Conservation (phyloP, 179 eudicot species). For the Silene noctiflora region DNA sequence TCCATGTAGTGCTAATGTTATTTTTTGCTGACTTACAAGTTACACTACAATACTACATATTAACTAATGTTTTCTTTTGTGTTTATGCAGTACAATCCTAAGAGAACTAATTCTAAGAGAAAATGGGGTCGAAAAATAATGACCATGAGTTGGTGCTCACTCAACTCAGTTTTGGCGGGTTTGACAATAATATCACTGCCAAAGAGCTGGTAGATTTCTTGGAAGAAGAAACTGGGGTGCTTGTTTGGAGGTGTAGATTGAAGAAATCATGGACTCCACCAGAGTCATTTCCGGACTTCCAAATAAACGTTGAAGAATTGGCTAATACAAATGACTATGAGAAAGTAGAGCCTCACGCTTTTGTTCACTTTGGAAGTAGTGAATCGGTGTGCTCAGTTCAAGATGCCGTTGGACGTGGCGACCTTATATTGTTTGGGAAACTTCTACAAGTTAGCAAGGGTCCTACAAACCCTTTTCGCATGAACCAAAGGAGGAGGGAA, state of each 20-base stretch:
- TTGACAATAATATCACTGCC: constrained; percentile 56
- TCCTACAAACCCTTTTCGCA: constrained; percentile 59
- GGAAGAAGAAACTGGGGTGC: constrained; percentile 47
- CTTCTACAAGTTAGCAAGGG: constrained; percentile 53
- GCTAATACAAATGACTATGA: constrained; percentile 40
- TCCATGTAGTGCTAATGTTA: no score
- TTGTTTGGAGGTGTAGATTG: constrained; percentile 77
- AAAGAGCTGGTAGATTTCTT: constrained; percentile 53
- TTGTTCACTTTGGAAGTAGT: constrained; percentile 65
- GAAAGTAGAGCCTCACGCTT: constrained; percentile 79
- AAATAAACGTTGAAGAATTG: constrained; percentile 19
- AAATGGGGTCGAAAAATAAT: constrained; percentile 49
- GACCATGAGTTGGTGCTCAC: constrained; percentile 52
- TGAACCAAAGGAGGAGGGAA: constrained; percentile 55
- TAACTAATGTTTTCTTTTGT: no score
- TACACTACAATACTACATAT: not conserved
- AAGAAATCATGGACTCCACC: constrained; percentile 88
- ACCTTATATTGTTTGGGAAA: constrained; percentile 36
- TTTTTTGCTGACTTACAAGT: no score
- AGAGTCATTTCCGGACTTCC: constrained; percentile 58
- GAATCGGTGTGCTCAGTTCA: constrained; percentile 44
- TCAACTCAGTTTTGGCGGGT: constrained; percentile 80
- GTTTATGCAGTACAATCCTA: no score
- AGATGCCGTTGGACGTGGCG: constrained; percentile 44
- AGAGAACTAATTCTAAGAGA: not conserved